A percentile compares a stretch with the other conserved stretches of the same genome.
phyloP scores from a whole-genome alignment of 306 rosid genomes.

The Styphnolobium japonicum region DNA sequence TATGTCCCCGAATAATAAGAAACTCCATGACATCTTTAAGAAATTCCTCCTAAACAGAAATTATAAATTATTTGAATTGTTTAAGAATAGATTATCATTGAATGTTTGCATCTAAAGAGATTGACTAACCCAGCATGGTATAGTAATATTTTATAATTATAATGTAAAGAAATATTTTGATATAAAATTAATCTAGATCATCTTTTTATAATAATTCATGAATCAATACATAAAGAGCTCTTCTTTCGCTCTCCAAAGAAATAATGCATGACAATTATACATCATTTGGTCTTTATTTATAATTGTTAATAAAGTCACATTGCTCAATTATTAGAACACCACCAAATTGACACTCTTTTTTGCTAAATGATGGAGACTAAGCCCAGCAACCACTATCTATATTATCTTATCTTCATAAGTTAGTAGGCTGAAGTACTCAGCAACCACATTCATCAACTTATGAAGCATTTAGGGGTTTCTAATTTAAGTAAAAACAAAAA shows the following conservation, averaged over 20 bases:
- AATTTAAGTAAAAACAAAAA: background rate
- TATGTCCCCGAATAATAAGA: slow-evolving; percentile 86
- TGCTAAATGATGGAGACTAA: background rate
- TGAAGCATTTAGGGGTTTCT: background rate
- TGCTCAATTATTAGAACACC: background rate
- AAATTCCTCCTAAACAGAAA: slow-evolving; percentile 76
- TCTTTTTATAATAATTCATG: background rate
- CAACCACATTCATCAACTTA: slow-evolving; percentile 1
- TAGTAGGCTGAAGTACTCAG: background rate
- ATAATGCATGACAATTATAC: background rate
- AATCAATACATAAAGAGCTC: background rate
- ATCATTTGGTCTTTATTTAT: background rate
- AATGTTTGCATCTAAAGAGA: slow-evolving; percentile 16
- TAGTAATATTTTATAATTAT: background rate
- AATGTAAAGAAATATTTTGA: background rate
- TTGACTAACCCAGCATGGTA: slow-evolving; percentile 5
- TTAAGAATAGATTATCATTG: background rate
- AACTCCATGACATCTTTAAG: slow-evolving; percentile 97
- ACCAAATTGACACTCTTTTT: background rate
- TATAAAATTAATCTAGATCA: background rate
- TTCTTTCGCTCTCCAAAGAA: background rate
- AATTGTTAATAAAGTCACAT: background rate
- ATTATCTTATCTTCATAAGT: too few relatives aligned
- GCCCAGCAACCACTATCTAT: background rate
- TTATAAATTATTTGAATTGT: background rate